Evolutionary conservation across 1,284 basidiomycete genomes (phyloP).

Genomic region (Ganoderma sinense): DNA sequence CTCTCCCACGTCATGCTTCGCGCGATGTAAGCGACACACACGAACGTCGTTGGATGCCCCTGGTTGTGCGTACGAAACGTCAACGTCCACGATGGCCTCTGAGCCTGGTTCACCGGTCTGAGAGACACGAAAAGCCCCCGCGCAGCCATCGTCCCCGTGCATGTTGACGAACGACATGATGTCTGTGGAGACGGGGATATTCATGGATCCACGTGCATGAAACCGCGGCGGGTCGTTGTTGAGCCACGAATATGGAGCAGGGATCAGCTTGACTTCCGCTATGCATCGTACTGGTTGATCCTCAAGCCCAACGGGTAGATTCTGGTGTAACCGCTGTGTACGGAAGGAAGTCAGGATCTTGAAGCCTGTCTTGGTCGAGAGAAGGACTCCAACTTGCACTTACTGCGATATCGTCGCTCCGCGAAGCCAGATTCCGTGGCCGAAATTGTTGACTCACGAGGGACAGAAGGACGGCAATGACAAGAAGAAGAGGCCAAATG

Average conservation of each 20-base stretch:
- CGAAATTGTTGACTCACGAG: not conserved
- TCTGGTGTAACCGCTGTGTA: not conserved
- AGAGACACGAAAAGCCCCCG: not conserved
- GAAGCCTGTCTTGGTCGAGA: not conserved
- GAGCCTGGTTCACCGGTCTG: not conserved
- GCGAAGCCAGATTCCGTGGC: not conserved
- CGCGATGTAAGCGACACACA: not conserved
- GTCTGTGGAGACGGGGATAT: not conserved
- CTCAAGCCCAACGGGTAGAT: not conserved
- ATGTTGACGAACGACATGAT: constrained; percentile 4
- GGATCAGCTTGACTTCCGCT: not conserved
- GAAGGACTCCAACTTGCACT: not conserved
- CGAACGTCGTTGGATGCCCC: not conserved
- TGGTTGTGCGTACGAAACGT: constrained; percentile 1
- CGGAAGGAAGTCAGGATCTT: not conserved
- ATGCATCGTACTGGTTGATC: not conserved
- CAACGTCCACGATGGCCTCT: not conserved
- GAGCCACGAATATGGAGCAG: not conserved
- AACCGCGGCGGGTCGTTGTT: not conserved
- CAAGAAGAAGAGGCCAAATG: not conserved
- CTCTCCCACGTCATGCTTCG: not conserved
- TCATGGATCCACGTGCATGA: not conserved
- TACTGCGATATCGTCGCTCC: not conserved
- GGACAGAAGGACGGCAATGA: not conserved
- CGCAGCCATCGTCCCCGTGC: not conserved